Conservation (phyloP, 2,329 filamentous ascomycete species). For the Apiospora hydei region DNA sequence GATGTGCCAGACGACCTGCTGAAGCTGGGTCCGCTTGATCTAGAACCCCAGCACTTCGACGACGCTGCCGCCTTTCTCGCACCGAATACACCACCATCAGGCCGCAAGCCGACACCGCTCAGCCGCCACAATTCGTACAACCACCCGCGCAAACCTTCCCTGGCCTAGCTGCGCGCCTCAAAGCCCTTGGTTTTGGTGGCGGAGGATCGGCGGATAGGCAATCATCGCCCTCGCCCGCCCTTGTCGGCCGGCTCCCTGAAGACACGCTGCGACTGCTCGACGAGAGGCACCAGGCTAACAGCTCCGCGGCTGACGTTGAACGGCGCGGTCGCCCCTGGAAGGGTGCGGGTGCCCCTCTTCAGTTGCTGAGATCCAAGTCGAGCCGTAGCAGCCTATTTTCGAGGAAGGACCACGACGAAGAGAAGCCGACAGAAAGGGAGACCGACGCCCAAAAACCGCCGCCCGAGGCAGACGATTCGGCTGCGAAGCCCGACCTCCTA, state of each 20-base stretch:
- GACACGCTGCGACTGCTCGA: conserved; percentile 75
- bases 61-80: conserved; percentile 29
- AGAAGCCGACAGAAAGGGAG: conserved; percentile 32
- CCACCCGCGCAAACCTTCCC: conserved; percentile 66
- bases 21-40: conserved; percentile 44
- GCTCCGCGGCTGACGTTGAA: conserved; percentile 60
- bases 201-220: conserved; percentile 42
- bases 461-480: conserved; percentile 36
- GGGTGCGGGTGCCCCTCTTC: conserved; percentile 64
- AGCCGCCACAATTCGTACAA: conserved; percentile 40
- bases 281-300: conserved; percentile 64
- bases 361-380: conserved; percentile 41
- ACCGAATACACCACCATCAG: conserved; percentile 24
- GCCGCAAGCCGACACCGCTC: conserved; percentile 31
- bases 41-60: conserved; percentile 23
- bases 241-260: conserved; percentile 73
- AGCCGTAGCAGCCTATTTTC: conserved; percentile 40
- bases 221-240: conserved; percentile 43
- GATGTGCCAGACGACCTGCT: conserved; percentile 51
- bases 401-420: conserved; percentile 31
- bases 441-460: conserved; percentile 35
- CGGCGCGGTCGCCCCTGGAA: conserved; percentile 77
- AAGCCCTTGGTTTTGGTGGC: conserved; percentile 66
- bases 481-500: conserved; percentile 47
- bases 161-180: conserved; percentile 69